phyloP scores from a whole-genome alignment of 306 rosid genomes.

The Cucumis sativus region Cucumber_9930_V3 NC_026656.2:16306001-16306500 shows the following conservation, averaged over 20 bases:
- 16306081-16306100: not conserved
- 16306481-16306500: slow-evolving; percentile 8
- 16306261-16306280: too few relatives aligned
- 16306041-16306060: not conserved
- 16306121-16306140: not conserved
- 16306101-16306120: not conserved
- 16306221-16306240: too few relatives aligned
- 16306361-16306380: not conserved
- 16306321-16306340: not conserved
- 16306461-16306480: slow-evolving; percentile 79
- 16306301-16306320: too few relatives aligned
- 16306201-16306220: too few relatives aligned
- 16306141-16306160: too few relatives aligned
- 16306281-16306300: too few relatives aligned
- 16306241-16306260: too few relatives aligned
- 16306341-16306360: not conserved
- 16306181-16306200: too few relatives aligned
- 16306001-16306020: not conserved
- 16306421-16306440: slow-evolving; percentile 48
- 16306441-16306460: slow-evolving; percentile 81
- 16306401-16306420: slow-evolving; percentile 49
- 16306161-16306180: too few relatives aligned
- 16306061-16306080: not conserved
- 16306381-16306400: slow-evolving; percentile 19
- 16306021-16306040: not conserved